These are phyloP conservation scores for Quercus berberidifolia DNA, from an alignment of 306 rosid genomes.

Conservation along the genomic window DNA sequence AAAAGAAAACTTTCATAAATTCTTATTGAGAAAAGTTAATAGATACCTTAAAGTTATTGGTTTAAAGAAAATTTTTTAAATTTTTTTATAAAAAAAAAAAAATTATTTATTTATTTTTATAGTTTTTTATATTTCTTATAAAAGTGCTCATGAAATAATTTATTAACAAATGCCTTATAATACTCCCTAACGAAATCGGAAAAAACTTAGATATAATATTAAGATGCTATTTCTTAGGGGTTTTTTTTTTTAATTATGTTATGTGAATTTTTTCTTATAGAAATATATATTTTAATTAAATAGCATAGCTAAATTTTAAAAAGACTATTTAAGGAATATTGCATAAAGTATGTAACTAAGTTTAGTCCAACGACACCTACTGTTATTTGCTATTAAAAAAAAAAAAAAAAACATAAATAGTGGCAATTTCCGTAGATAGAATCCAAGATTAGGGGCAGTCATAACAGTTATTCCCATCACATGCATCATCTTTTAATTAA, in stretches of 20 bases:
- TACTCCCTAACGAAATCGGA: rapidly evolving
- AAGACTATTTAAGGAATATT: rapidly evolving
- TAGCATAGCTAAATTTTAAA: rapidly evolving
- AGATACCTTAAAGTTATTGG: too few species aligned
- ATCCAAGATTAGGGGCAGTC: background rate
- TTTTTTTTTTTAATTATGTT: rapidly evolving
- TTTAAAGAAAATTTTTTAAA: rapidly evolving
- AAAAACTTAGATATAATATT: rapidly evolving
- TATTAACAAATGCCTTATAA: rapidly evolving
- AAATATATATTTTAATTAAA: too few species aligned
- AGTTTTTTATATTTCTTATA: too few species aligned
- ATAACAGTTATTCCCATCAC: background rate
- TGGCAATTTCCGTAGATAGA: constrained; percentile 4
- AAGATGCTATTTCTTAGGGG: rapidly evolving
- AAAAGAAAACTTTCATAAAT: too few species aligned
- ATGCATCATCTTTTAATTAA: background rate
- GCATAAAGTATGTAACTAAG: too few species aligned
- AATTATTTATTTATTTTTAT: too few species aligned
- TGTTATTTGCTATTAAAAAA: too few species aligned
- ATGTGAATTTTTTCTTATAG: rapidly evolving
- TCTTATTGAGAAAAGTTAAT: too few species aligned
- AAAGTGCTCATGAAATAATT: too few species aligned
- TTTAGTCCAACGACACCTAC: too few species aligned
- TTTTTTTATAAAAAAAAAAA: too few species aligned
- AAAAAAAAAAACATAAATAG: too few species aligned